Evolutionary conservation across 2,329 filamentous ascomycete genomes (phyloP).

Genomic region (Cladosporium sp.): DNA sequence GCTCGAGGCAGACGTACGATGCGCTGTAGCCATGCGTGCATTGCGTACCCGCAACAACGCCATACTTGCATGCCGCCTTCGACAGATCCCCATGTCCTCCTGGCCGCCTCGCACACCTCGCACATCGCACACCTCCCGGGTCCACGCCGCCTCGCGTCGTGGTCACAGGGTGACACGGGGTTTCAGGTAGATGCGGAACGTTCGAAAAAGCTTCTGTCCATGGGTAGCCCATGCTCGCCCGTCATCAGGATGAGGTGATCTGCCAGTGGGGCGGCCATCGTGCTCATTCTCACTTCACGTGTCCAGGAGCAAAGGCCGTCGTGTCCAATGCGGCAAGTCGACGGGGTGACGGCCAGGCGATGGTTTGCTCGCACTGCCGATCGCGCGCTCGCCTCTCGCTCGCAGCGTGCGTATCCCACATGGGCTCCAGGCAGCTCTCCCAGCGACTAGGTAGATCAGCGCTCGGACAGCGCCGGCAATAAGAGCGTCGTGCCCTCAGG

Average conservation of each 20-base stretch:
- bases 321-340: too few relatives aligned
- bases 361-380: neutral
- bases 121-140: neutral
- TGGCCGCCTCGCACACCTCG: neutral
- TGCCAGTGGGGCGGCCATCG: neutral
- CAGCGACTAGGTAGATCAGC: too few relatives aligned
- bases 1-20: neutral
- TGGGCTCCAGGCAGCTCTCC: neutral
- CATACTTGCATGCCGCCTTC: constrained; percentile 6
- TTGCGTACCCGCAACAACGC: constrained; percentile 3
- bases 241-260: constrained; percentile 6
- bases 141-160: constrained; percentile 1
- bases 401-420: neutral
- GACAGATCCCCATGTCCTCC: neutral
- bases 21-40: neutral
- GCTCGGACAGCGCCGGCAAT: too few relatives aligned
- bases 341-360: too few relatives aligned
- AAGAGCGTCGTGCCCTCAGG: too few relatives aligned
- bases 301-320: too few relatives aligned
- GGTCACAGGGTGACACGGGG: constrained; percentile 6
- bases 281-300: neutral
- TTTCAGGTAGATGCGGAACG: constrained; percentile 10
- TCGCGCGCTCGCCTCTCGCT: neutral
- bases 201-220: constrained; percentile 5
- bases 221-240: constrained; percentile 1